Base-by-base conservation (phyloP, 1,139 yeast species). In the Hyphopichia wangnamkhiaoensis region DNA sequence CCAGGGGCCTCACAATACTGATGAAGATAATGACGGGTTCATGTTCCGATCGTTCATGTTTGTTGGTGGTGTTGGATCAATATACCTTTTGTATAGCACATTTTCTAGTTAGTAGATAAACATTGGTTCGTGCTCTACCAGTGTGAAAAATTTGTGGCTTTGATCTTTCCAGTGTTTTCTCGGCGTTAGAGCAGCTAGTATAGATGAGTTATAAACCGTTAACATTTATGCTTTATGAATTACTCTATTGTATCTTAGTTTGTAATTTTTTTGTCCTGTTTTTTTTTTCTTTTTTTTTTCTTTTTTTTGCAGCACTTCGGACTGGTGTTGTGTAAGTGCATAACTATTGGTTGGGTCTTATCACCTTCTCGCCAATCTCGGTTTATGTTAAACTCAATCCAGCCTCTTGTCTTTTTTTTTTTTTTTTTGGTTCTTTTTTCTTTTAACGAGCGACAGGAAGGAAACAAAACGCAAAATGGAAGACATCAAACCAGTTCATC, bases 61-160 rank as follows among this genome's bases (percentile, higher is more conserved):
- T 23, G 37, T 64, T 8, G 67, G 71, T 10, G 71, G 73, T 5
- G 65, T 64, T 4, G 61, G 67, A 17, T 59, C 67, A 12, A 37
- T 64, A 35, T 57, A 58, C 37, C 38, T 63, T 23, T 42, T 63
- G 19, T 65, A 63, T 42, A 57, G 49, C 25, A 34, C 50, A 15
- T 37, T 52, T 12, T 42, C 44, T 33, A 34, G 35, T 27, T 29
- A 31, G 21, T 29, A 37, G 18, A 19, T 14, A 15, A 17, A 26
- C 15, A 13, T 26, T 7, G 8, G 4, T 26, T 29, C 19, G 15
- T 29, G 15, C 17, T 29, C 4, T 16, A 14, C 9, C n/a, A n/a
- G n/a, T n/a, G n/a, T n/a, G n/a, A n/a, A n/a, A n/a, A n/a, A n/a
- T n/a, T n/a, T n/a, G n/a, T n/a, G n/a, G n/a, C n/a, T n/a, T 6